Evolutionary conservation across 345 rosid genomes (phyloP), one percentile per base, ranked within the genome.

Genomic region (Eucalyptus pauciflora): DNA sequence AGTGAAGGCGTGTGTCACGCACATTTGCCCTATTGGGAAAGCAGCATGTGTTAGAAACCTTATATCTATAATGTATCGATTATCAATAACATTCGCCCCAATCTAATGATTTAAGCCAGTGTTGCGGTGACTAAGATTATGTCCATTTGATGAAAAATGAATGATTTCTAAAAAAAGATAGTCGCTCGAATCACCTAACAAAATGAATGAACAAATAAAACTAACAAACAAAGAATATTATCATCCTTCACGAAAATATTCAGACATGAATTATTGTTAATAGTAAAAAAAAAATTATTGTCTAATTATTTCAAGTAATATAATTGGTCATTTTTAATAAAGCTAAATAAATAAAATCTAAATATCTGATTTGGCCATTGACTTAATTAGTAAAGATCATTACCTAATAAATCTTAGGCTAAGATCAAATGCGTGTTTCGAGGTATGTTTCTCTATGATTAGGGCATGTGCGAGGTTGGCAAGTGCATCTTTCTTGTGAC

Each of bases 191-290:
- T 37, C 48, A 37, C 13, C 41, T 76, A 2, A 25, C 7, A 76
- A 37, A 76, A 16, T 33, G 4, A 17, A 56, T 5, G 12, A 9
- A 18, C 4, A 2, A 37, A 18, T 2, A 2, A 2, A 33, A 33
- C 37, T 33, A 37, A 20, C 27, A 3, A 37, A 20, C 15, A 1
- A 37, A 76, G 20, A 6, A 41, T 76, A 41, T 20, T 37, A 5
- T 18, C 1, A 6, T 37, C 0, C 2, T 22, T 18, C 8, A 33
- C 2, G 13, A 33, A 69, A 16, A 69, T 9, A 0, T 33, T 69
- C 1, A 0, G 6, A 37, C 3, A 71, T 18, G 10, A 71, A 3
- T 18, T 4, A 2, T 10, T 11, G 0, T 10, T 8, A 9, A 37
- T 37, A 3, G 20, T 41, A 8, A 76, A 8, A n/a, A n/a, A n/a